Percentiles rank a stretch among this genome's conserved stretches.
Conservation (phyloP, 2,329 filamentous ascomycete genomes). For the Aspergillus sp. region DNA sequence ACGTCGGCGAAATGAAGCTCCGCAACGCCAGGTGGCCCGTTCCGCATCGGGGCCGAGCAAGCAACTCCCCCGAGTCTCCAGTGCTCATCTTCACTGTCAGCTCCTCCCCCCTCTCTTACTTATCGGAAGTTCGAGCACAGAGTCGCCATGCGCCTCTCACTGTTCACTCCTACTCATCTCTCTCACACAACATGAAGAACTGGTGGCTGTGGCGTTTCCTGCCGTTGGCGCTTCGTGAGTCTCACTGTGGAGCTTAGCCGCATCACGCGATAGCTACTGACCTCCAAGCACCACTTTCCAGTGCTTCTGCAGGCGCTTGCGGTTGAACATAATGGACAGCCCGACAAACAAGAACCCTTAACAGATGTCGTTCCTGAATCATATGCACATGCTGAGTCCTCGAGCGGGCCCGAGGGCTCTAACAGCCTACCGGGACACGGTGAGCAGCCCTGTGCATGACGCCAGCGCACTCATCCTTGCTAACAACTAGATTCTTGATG, state of each 20-base stretch:
- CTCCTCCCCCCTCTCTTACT: not conserved
- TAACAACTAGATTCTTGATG: not conserved
- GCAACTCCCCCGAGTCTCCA: not conserved
- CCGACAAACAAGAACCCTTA: conserved; percentile 21
- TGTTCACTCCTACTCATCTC: conserved; percentile 19
- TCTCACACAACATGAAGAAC: conserved; percentile 39
- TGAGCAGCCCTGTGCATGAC: conserved; percentile 21
- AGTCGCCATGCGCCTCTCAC: conserved; percentile 40
- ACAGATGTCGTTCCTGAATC: conserved; percentile 22
- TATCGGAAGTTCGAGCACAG: conserved; percentile 7
- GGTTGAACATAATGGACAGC: conserved; percentile 26
- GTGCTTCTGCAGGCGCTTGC: conserved; percentile 37
- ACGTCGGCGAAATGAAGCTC: conserved; percentile 40
- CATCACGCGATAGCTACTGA: conserved; percentile 23
- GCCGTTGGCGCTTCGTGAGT: conserved; percentile 39
- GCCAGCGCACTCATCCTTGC: not conserved
- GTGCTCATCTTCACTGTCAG: not conserved
- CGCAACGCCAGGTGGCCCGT: conserved; percentile 43
- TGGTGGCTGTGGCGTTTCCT: conserved; percentile 34
- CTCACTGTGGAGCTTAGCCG: conserved; percentile 4
- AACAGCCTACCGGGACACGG: conserved; percentile 30
- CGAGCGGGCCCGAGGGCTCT: conserved; percentile 19
- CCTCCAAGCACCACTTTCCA: conserved; percentile 16
- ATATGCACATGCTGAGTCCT: conserved; percentile 26
- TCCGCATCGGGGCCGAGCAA: conserved; percentile 15